Conservation (phyloP, 257 asterid genomes). For the Primulina eburnea region DNA sequence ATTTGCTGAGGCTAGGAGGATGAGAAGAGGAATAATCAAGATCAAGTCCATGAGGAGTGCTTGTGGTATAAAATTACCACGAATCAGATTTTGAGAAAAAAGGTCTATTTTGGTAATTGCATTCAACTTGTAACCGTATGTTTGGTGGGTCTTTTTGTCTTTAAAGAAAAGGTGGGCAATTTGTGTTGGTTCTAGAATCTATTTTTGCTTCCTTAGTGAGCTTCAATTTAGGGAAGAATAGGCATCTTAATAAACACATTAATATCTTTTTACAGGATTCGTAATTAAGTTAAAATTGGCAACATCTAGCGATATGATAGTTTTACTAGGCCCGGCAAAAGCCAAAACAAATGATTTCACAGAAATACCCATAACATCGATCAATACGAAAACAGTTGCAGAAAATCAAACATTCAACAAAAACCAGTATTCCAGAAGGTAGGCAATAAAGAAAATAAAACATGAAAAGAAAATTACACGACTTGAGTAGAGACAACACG, state of each 20-base stretch:
- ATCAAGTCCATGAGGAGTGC: conserved; percentile 19
- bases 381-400: conserved; percentile 14
- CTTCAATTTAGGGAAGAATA: neutral
- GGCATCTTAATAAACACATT: too few relatives aligned
- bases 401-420: neutral
- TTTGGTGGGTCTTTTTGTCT: too few relatives aligned
- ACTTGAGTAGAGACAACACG: conserved; percentile 3
- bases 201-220: neutral
- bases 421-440: neutral
- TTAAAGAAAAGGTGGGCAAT: neutral
- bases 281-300: too few relatives aligned
- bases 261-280: neutral
- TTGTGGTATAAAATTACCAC: conserved; percentile 8
- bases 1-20: conserved; percentile 40
- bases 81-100: neutral
- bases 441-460: neutral
- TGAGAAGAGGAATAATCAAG: conserved; percentile 33
- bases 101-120: too few relatives aligned
- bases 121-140: neutral
- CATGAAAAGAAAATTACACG: conserved; percentile 3
- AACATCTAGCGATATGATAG: too few relatives aligned
- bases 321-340: too few relatives aligned
- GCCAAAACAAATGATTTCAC: neutral
- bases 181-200: neutral
- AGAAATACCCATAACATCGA: neutral